These are phyloP conservation scores for Penicillium malachiteum DNA, from an alignment of 495 filamentous ascomycete species.

Conservation along the genomic window DNA sequence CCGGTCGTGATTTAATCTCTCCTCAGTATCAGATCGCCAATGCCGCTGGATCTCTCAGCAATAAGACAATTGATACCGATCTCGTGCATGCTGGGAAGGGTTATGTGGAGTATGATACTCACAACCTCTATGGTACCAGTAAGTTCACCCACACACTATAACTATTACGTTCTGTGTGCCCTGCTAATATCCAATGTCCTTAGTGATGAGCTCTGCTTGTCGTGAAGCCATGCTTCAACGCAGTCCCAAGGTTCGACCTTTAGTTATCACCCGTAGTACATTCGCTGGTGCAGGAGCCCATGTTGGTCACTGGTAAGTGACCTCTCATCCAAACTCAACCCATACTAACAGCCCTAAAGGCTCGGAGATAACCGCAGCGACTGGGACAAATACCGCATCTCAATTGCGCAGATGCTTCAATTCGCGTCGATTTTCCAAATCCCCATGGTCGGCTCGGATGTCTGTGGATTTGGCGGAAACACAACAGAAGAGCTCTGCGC, in stretches of 20 bases:
- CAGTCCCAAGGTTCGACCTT: constrained; percentile 63
- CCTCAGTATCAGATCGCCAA: constrained; percentile 78
- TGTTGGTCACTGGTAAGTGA: constrained; percentile 72
- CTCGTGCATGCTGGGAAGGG: constrained; percentile 68
- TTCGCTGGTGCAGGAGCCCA: constrained; percentile 76
- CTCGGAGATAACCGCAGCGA: constrained; percentile 77
- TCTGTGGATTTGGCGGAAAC: constrained; percentile 72
- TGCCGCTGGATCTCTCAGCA: constrained; percentile 64
- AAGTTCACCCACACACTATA: constrained; percentile 19
- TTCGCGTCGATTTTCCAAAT: constrained; percentile 82
- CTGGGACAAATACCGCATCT: constrained; percentile 71
- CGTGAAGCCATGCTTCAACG: constrained; percentile 67
- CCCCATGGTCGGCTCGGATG: constrained; percentile 82
- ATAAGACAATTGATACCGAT: constrained; percentile 73
- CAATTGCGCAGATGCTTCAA: constrained; percentile 66
- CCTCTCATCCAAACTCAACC: background rate
- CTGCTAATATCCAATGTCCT: constrained; percentile 1
- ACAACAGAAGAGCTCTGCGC: constrained; percentile 79
- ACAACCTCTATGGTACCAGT: constrained; percentile 82
- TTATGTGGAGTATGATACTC: constrained; percentile 72
- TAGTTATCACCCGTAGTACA: constrained; percentile 82
- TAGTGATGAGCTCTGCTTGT: constrained; percentile 73
- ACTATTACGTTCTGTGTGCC: background rate
- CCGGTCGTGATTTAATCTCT: constrained; percentile 63
- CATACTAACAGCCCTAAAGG: constrained; percentile 19